Evolutionary conservation across 2,329 filamentous ascomycete genomes (phyloP), one percentile per base, ranked within the genome.

Genomic region (Macrophomina pseudophaseolina): DNA sequence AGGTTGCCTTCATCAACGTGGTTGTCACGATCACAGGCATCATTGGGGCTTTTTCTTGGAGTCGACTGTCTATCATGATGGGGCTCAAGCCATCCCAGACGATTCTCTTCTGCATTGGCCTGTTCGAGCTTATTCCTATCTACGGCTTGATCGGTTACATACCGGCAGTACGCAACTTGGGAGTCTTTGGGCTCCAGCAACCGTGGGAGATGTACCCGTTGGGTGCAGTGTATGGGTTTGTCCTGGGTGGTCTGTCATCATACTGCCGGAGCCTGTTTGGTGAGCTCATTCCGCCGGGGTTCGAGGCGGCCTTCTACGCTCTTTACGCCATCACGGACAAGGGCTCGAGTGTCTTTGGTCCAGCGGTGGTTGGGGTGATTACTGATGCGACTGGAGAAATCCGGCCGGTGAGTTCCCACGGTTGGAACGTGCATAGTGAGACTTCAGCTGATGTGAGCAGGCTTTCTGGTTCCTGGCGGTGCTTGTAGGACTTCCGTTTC

Each of bases 321-420:
- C 84, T 99, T 1, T 99, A 98, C 75, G 95, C 95, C 42, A 97
- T 98, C 70, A 98, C 95, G 1, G 95, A 99, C 78, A 99, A 99
- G 79, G 94, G 94, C 0, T 95, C 91, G 28, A 96, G 92, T 75
- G 85, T 98, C 2, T 97, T 99, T 78, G 95, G 95, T 0, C 95
- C 95, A 0, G 91, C 93, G 0, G 94, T 99, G 75, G 95, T 99
- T 0, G 95, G 94, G 1, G 88, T 89, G 12, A 97, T 99, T 70
- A 97, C 95, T 12, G 94, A 98, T 78, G 87, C 77, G 3, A 81
- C 78, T 54, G 82, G 82, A 5, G 80, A 82, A 65, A 84, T 84
- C 60, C 74, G 82, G 67, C 82, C 82, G 9, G 78, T 79, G 73
- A 71, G 76, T 72, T 9, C 66, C 7, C 51, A 2, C n/a, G 6